Conservation (phyloP, 2,329 filamentous ascomycete species). For the Aspergillus versicolor region DNA sequence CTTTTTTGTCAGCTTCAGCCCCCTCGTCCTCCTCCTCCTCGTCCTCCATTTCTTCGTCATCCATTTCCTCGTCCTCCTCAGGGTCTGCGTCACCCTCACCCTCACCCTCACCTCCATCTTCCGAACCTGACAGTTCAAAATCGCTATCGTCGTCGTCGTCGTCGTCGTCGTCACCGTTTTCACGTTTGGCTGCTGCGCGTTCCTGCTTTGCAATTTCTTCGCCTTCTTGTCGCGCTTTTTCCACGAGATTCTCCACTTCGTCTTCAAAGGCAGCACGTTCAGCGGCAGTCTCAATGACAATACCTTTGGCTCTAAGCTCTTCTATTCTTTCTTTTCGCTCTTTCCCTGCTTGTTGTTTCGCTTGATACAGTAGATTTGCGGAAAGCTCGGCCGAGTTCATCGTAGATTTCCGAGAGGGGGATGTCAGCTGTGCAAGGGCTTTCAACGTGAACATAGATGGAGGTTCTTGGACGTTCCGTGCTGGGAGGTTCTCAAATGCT, state of each 20-base stretch:
- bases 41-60: slow-evolving; percentile 17
- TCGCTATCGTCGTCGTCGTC: slow-evolving; percentile 41
- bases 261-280: slow-evolving; percentile 80
- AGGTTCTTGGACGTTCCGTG: slow-evolving; percentile 60
- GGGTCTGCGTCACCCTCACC: slow-evolving; percentile 41
- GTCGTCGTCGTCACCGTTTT: slow-evolving; percentile 45
- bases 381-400: slow-evolving; percentile 73
- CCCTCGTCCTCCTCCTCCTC: slow-evolving; percentile 12
- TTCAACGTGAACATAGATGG: slow-evolving; percentile 67
- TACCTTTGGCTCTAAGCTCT: slow-evolving; percentile 73
- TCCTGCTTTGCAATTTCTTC: slow-evolving; percentile 76
- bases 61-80: slow-evolving; percentile 26
- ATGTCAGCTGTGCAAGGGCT: slow-evolving; percentile 69
- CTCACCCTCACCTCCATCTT: slow-evolving; percentile 41
- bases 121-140: slow-evolving; percentile 49
- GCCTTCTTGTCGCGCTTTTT: slow-evolving; percentile 78
- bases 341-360: slow-evolving; percentile 73
- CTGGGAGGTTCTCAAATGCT: slow-evolving; percentile 70
- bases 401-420: slow-evolving; percentile 52
- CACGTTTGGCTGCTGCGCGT: slow-evolving; percentile 67
- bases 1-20: slow-evolving; percentile 18
- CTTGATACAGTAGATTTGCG: slow-evolving; percentile 65
- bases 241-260: slow-evolving; percentile 82
- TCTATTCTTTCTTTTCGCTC: slow-evolving; percentile 77
- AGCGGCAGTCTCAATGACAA: slow-evolving; percentile 79